These are phyloP conservation scores for Stagonosporopsis chrysanthemi DNA, from an alignment of 2,329 filamentous ascomycete species.

Conservation along the genomic window DNA sequence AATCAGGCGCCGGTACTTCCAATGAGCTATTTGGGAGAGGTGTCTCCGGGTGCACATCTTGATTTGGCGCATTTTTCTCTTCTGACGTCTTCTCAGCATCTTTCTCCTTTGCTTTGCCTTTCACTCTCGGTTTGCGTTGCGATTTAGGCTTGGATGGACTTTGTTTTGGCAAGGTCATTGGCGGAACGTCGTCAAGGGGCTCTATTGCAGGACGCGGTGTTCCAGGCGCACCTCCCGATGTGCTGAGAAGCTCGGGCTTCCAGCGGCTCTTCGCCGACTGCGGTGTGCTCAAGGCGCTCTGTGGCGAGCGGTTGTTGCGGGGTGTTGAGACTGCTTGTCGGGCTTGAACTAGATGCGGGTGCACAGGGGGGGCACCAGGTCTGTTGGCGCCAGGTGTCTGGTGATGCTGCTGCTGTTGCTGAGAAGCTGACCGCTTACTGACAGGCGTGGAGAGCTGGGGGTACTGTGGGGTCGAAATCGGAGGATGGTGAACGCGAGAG, in stretches of 20 bases:
- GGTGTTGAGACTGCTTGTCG: conserved; percentile 41
- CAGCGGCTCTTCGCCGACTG: conserved; percentile 42
- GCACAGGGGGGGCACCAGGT: conserved; percentile 29
- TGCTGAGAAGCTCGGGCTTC: conserved; percentile 29
- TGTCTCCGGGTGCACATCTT: conserved; percentile 22
- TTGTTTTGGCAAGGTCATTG: conserved; percentile 25
- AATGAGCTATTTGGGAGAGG: conserved; percentile 21
- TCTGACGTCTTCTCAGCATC: conserved; percentile 25
- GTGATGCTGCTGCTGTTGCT: conserved; percentile 16
- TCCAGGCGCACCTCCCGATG: conserved; percentile 23
- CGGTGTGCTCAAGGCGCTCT: conserved; percentile 36
- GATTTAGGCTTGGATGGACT: conserved; percentile 33
- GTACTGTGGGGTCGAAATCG: conserved; percentile 34
- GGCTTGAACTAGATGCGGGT: conserved; percentile 35
- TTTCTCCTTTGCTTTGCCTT: conserved; percentile 37
- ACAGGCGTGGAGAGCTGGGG: conserved; percentile 41
- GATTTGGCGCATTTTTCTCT: conserved; percentile 23
- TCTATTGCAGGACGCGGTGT: conserved; percentile 34
- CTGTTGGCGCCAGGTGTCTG: conserved; percentile 28
- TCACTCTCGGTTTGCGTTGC: conserved; percentile 36
- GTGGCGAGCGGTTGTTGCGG: conserved; percentile 31
- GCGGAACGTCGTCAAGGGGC: conserved; percentile 40
- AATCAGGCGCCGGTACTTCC: conserved; percentile 36
- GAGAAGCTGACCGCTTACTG: conserved; percentile 16
- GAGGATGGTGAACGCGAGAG: conserved; percentile 47